A percentile compares a stretch with the other conserved stretches of the same genome.
Conservation (phyloP, 1,139 yeast genomes). For the Candida pseudoviswanathii region DNA sequence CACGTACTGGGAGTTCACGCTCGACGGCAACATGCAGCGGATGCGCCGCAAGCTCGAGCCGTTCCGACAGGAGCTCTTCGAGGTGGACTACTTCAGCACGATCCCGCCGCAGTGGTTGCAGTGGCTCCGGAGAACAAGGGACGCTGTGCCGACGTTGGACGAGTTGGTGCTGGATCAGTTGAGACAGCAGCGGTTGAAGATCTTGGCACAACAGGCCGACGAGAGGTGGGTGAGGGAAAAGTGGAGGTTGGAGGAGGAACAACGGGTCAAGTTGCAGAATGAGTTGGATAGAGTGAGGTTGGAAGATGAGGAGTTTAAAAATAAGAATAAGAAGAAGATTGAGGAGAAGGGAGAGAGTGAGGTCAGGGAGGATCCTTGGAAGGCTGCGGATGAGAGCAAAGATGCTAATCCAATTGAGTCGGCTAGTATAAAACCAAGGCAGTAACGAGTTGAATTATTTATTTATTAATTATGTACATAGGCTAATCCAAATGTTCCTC, state of each 20-base stretch:
- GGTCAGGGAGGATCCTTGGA: conserved; percentile 37
- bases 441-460: not conserved
- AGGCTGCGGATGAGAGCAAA: conserved; percentile 34
- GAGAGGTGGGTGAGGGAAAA: conserved; percentile 55
- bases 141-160: conserved; percentile 58
- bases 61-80: conserved; percentile 36
- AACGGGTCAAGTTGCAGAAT: conserved; percentile 29
- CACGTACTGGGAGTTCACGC: conserved; percentile 79
- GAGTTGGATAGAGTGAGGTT: conserved; percentile 37
- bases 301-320: conserved; percentile 20
- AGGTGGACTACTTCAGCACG: conserved; percentile 51
- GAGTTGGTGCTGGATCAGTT: conserved; percentile 62
- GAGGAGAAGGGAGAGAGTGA: conserved; percentile 8
- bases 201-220: conserved; percentile 62
- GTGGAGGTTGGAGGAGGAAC: conserved; percentile 35
- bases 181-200: conserved; percentile 57
- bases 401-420: conserved; percentile 37
- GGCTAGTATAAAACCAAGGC: conserved; percentile 36
- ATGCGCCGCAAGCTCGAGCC: conserved; percentile 57
- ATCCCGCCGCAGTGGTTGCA: conserved; percentile 79
- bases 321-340: conserved; percentile 6
- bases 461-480: conserved; percentile 3
- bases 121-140: conserved; percentile 73
- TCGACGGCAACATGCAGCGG: conserved; percentile 48
- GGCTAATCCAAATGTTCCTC: conserved; percentile 5